Conservation (phyloP, 2,329 filamentous ascomycete genomes). For the Pseudocercospora fijiensis region DNA sequence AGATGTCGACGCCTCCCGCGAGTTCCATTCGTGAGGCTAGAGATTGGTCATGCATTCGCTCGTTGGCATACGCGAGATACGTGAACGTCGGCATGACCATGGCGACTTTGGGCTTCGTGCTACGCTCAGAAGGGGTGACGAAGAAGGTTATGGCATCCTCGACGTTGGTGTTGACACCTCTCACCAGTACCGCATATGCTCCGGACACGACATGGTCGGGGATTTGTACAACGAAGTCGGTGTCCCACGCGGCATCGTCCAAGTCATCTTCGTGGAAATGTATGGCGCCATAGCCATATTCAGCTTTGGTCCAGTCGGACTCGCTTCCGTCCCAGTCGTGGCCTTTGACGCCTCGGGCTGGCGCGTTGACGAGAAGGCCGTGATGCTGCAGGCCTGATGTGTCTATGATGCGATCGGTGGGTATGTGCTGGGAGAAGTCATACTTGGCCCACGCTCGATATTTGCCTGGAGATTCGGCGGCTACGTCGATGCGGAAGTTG, state of each 20-base stretch:
- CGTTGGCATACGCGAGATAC: slow-evolving; percentile 11
- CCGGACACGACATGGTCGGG: slow-evolving; percentile 7
- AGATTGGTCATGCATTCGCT: slow-evolving; percentile 10
- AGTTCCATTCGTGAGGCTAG: slow-evolving; percentile 8
- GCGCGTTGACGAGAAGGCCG: background rate
- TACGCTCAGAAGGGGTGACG: background rate
- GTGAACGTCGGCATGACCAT: slow-evolving; percentile 11
- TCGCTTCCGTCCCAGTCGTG: slow-evolving; percentile 8
- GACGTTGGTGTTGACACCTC: background rate
- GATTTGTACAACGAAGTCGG: background rate
- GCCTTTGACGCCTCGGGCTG: slow-evolving; percentile 6
- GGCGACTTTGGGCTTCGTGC: background rate
- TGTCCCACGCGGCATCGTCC: slow-evolving; percentile 5
- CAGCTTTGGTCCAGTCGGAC: slow-evolving; percentile 7
- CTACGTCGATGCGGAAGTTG: background rate
- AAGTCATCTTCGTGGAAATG: slow-evolving; percentile 9
- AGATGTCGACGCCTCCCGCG: slow-evolving; percentile 4
- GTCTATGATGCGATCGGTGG: slow-evolving; percentile 5
- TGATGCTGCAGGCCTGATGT: slow-evolving; percentile 3
- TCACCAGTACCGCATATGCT: background rate
- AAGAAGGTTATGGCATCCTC: slow-evolving; percentile 8
- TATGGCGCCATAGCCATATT: slow-evolving; percentile 8
- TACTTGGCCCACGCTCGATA: slow-evolving; percentile 5
- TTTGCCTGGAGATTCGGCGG: background rate
- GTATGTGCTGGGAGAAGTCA: background rate